Evolutionary conservation across 2,329 filamentous ascomycete genomes (phyloP), one percentile per base, ranked within the genome.

Genomic region (Amphichorda felina): DNA sequence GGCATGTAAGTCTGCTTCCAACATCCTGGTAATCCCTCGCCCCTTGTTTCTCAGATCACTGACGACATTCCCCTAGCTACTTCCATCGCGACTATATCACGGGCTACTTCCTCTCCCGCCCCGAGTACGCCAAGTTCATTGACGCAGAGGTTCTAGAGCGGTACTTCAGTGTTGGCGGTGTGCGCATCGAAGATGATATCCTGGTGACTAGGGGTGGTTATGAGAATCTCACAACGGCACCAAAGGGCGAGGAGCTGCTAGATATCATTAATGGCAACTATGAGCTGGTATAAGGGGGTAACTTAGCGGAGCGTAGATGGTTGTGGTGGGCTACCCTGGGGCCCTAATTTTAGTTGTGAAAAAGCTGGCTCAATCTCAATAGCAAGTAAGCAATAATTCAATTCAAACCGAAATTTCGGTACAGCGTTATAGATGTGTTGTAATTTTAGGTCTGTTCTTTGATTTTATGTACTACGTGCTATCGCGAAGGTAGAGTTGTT

Each of bases 131-230:
- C 27, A 65, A 67, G 39, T 82, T 72, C 46, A 79, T 91, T 48
- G 70, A 88, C 55, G 61, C 63, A 44, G 63, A 66, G 5, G 68
- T 79, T 5, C 58, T 91, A 33, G 74, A 78, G 40, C 63, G 61
- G 42, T 89, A 82, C 54, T 89, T 83, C 64, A 63, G 60, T 18
- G 79, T 96, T 1, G 91, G 89, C 13, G 91, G 91, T 24, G 86
- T 94, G 18, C 73, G 91, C 32, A 93, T 96, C 41, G 91, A 98
- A 61, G 87, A 96, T 51, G 84, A 89, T 54, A 71, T 96, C 27
- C 65, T 91, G 16, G 77, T 96, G 33, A 91, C 82, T 2, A 67
- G 80, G 41, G 64, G 72, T 17, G 87, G 88, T 0, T 77, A 76
- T 48, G 87, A 95, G 58, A 93, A 94, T 51, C 51, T 96, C 53